Evolutionary conservation across 176 grass and related monocot genomes (phyloP), one percentile per base, ranked within the genome.

Genomic region (Metroxylon sagu): DNA sequence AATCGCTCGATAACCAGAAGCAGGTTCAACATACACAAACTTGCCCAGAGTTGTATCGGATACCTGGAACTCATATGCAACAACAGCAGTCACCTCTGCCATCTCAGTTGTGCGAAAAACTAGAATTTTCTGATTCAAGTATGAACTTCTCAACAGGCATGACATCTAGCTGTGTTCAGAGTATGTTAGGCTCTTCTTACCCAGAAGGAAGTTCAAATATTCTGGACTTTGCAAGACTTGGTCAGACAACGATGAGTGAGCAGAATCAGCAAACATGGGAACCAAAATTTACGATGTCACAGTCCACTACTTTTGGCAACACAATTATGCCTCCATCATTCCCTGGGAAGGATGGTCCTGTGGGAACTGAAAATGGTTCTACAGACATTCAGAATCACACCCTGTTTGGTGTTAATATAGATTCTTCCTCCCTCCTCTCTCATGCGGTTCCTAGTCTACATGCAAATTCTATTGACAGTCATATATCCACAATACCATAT

Each of bases 231-330:
- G 80, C 88, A 67, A 70, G 81, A 69, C 84, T 89, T 70, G 82
- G 77, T 60, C 75, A 79, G 23, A 55, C 75, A 19, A 67, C 49
- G 65, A 43, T 58, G 52, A 70, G 29, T 25, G 79, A 85, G 70
- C 82, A 90, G 67, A 83, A 86, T 59, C 81, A 85, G 49, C 80
- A 76, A 57, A 72, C 77, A 60, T 98, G 84, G 93, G 85, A 85
- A 53, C 84, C 85, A 27, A 92, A 97, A n/a, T 77, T 83, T 57
- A 73, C 90, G 62, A 78, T 59, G 52, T 75, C 94, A 65, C 94
- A 92, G 19, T 74, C 80, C 14, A 76, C 76, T 71, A 73, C 84
- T 52, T 98, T 83, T 76, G 91, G 86, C 56, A 79, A 70, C 50
- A 75, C 76, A 2, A 77, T 67, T 77, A 70, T 80, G 18, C 79